Percentiles rank a stretch among this genome's conserved stretches.
phyloP scores from a whole-genome alignment of 1,139 yeast species.

The Geotrichum aggregatum region DNA sequence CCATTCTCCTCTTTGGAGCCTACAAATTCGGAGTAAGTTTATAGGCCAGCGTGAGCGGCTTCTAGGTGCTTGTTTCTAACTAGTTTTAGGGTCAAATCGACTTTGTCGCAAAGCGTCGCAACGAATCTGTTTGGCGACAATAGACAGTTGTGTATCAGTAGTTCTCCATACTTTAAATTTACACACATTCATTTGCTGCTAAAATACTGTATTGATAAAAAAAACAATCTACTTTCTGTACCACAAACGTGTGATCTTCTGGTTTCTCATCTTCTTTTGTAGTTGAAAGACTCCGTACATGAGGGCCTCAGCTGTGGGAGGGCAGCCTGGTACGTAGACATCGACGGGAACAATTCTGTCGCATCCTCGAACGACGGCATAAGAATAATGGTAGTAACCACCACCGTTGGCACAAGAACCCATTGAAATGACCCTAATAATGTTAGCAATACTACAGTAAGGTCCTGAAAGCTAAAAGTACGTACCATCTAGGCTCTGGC shows the following conservation, averaged over 20 bases:
- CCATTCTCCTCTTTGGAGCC: conserved; percentile 34
- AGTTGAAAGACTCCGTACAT: conserved; percentile 87
- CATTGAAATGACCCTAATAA: conserved; percentile 65
- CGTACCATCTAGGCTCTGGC: conserved; percentile 76
- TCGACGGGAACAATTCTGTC: conserved; percentile 87
- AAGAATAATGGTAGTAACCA: conserved; percentile 87
- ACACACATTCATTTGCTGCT: background rate
- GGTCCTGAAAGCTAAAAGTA: conserved; percentile 34
- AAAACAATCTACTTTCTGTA: conserved; percentile 53
- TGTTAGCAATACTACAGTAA: conserved; percentile 28
- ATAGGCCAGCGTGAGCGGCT: background rate
- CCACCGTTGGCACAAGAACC: conserved; percentile 95
- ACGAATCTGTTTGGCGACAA: conserved; percentile 32
- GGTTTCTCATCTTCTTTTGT: conserved; percentile 84
- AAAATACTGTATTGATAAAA: background rate
- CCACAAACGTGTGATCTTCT: conserved; percentile 80
- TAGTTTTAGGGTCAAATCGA: conserved; percentile 30
- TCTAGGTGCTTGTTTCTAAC: background rate
- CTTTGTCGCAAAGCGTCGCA: conserved; percentile 33
- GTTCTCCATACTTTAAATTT: no score
- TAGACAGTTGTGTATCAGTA: background rate
- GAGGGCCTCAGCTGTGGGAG: conserved; percentile 87
- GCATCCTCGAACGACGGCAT: conserved; percentile 85
- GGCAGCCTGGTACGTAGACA: conserved; percentile 90
- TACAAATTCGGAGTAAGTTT: conserved; percentile 23